These are phyloP conservation scores for Jamesozyma jinghongensis DNA, from an alignment of 805 yeast species.

Conservation along the genomic window DNA sequence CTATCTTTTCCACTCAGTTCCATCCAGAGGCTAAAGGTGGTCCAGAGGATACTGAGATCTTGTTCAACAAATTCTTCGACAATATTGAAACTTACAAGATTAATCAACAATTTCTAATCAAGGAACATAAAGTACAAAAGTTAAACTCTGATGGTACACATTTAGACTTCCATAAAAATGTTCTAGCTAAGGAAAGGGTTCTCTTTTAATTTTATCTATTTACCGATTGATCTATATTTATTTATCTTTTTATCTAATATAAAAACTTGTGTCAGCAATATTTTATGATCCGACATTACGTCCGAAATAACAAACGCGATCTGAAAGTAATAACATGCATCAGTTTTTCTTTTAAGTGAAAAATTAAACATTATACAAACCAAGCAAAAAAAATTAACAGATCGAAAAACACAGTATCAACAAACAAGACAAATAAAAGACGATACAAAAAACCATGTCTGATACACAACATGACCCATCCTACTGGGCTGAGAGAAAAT, in stretches of 20 bases:
- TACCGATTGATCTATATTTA: too few species aligned
- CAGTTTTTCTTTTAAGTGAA: background rate
- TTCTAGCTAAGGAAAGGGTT: constrained; percentile 29
- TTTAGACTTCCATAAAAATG: constrained; percentile 15
- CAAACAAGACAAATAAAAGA: too few species aligned
- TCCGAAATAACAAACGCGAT: too few species aligned
- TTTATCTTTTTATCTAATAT: too few species aligned
- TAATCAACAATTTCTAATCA: background rate
- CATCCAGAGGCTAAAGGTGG: constrained; percentile 99
- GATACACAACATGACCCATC: constrained; percentile 10
- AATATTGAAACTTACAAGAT: constrained; percentile 45
- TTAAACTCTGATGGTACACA: constrained; percentile 15
- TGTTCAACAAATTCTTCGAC: constrained; percentile 82
- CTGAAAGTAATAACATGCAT: background rate
- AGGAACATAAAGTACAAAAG: constrained; percentile 3
- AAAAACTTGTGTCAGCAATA: too few species aligned
- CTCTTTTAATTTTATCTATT: too few species aligned
- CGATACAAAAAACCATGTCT: background rate
- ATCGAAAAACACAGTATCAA: background rate
- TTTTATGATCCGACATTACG: too few species aligned
- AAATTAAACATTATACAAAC: background rate
- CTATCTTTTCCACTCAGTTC: constrained; percentile 94
- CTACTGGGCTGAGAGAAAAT: constrained; percentile 35
- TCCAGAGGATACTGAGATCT: constrained; percentile 83
- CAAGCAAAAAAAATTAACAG: background rate